These are phyloP conservation scores for Cyberlindnera euphorbiae DNA, from an alignment of 805 yeast genomes.

Conservation along the genomic window DNA sequence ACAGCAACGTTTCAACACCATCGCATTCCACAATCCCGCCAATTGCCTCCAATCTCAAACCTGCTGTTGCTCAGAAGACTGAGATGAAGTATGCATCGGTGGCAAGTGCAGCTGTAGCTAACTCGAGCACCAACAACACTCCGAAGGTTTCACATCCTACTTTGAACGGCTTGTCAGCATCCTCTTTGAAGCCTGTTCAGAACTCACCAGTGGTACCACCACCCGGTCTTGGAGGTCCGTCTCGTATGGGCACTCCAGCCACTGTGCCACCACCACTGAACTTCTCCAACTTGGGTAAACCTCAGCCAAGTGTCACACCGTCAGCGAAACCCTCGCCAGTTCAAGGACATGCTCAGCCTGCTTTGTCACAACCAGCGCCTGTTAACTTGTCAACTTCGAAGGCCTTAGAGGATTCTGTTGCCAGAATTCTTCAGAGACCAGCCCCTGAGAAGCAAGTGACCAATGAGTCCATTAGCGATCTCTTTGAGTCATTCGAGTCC, in stretches of 20 bases:
- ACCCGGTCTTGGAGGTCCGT: conserved; percentile 5
- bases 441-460: neutral
- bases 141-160: conserved; percentile 18
- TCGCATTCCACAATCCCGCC: conserved; percentile 12
- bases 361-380: too few relatives aligned
- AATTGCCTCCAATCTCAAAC: conserved; percentile 35
- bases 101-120: conserved; percentile 18
- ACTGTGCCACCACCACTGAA: conserved; percentile 1
- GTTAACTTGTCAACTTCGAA: too few relatives aligned
- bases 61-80: conserved; percentile 52
- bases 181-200: conserved; percentile 1
- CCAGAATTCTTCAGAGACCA: conserved; percentile 2
- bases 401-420: neutral
- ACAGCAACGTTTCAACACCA: neutral
- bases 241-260: conserved; percentile 2
- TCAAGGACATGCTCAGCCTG: too few relatives aligned
- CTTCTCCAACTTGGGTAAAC: conserved; percentile 1
- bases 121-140: conserved; percentile 16
- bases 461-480: conserved; percentile 4
- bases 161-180: too few relatives aligned
- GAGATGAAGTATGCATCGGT: conserved; percentile 55
- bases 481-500: conserved; percentile 26
- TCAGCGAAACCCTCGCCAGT: neutral
- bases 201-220: conserved; percentile 3
- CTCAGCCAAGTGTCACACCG: too few relatives aligned